Base-by-base conservation (phyloP, 1,139 yeast genomes). In the Magnusiomyces magnusii region DNA sequence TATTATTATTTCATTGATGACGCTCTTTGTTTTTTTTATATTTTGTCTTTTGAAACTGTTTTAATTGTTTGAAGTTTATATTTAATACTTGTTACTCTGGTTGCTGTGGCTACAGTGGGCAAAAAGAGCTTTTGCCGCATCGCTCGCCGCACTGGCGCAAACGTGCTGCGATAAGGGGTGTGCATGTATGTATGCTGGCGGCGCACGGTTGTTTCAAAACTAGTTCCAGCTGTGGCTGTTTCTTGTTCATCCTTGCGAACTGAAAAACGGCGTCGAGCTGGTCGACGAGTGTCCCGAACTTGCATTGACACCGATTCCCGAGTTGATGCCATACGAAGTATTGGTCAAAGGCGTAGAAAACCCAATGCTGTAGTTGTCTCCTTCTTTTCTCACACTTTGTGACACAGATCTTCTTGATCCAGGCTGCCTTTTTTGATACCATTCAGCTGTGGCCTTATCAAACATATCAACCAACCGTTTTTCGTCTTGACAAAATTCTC, bases 401-500 rank as follows among this genome's bases (percentile, higher is more conserved):
- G 19, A 3, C 17, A 39, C 17, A 3, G 49, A 21, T 5, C 27
- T 27, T 2, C 19, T 36, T 36, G 39, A 41, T 9, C 25, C 54
- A 49, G 55, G 47, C 49, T 60, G 54, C 23, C 59, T 56, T 42
- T 57, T 58, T 27, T 58, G 47, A 5, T 52, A 57, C 61, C 61
- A 63, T 34, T 56, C 58, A 23, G 31, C 55, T 36, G 54, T 60
- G 10, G 67, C 95, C 60, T 82, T 85, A 36, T 78, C 68, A 66
- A 88, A 87, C 1, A 87, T 71, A 36, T 71, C 71, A 54, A 80
- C 71, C 62, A 90, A 74, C 55, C 73, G 72, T 1, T 68, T 74
- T 47, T 74, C 75, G 66, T 83, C 78, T 51, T 79, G 77, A 71
- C 96, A 89, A 1, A 83, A 79, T 13, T 80, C 76, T 62, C 86